phyloP scores from a whole-genome alignment of 208 protist species.

The Spongospora subterranea region DNA sequence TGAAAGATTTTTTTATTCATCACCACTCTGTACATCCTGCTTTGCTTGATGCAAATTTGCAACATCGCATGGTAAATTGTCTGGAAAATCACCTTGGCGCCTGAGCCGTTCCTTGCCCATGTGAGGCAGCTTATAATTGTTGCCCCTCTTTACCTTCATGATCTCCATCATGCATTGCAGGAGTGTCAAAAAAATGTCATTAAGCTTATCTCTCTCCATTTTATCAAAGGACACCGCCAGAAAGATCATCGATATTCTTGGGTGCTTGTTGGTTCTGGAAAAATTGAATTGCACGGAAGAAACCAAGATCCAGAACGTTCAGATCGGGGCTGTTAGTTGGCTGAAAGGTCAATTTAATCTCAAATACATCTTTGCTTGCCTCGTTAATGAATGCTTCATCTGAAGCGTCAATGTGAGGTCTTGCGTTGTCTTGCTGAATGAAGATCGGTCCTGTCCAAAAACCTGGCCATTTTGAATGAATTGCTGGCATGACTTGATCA shows the following conservation, averaged over 20 bases:
- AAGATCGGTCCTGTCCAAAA: not conserved
- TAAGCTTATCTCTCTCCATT: not conserved
- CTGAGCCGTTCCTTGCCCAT: too few species aligned
- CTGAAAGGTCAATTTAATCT: slow-evolving; percentile 36
- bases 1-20: too few species aligned
- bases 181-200: not conserved
- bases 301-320: not conserved
- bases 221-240: not conserved
- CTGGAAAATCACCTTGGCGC: too few species aligned
- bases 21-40: too few species aligned
- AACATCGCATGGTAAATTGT: too few species aligned
- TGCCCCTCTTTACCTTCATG: not conserved
- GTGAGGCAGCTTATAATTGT: not conserved
- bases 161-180: not conserved
- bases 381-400: not conserved
- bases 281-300: not conserved
- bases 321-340: slow-evolving; percentile 37
- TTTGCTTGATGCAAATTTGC: too few species aligned
- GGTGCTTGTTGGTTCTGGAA: not conserved
- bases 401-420: not conserved
- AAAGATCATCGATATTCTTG: slow-evolving; percentile 4
- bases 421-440: slow-evolving; percentile 52
- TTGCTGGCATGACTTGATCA: slow-evolving; percentile 18
- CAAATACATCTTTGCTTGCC: not conserved
- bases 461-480: not conserved